Conservation (phyloP, 768 basidiomycete species). For the Hygrocybe punicea region DNA sequence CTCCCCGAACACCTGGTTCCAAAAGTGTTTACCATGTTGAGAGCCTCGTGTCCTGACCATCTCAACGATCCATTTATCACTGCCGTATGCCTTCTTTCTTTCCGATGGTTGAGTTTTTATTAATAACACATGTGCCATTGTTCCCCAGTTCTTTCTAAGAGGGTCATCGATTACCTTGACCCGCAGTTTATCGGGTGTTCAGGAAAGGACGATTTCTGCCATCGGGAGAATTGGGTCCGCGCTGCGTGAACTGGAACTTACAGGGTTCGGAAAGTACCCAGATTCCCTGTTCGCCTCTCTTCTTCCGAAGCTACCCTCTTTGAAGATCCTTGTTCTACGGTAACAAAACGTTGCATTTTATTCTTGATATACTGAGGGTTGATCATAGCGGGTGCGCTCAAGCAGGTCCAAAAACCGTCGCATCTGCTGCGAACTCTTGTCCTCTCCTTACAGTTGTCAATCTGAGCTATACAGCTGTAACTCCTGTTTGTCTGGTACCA, state of each 20-base stretch:
- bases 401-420: conserved; percentile 48
- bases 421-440: conserved; percentile 43
- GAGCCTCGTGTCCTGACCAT: conserved; percentile 46
- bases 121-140: not conserved
- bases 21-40: conserved; percentile 51
- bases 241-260: conserved; percentile 49
- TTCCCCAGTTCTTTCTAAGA: conserved; percentile 54
- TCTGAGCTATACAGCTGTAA: conserved; percentile 56
- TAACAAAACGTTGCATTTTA: conserved; percentile 22
- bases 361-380: conserved; percentile 1
- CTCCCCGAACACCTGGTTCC: conserved; percentile 54
- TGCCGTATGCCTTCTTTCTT: conserved; percentile 38
- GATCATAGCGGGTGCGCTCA: conserved; percentile 54
- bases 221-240: conserved; percentile 36
- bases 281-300: conserved; percentile 52
- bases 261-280: conserved; percentile 48
- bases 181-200: conserved; percentile 51
- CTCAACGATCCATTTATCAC: conserved; percentile 55
- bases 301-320: conserved; percentile 41
- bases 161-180: conserved; percentile 49
- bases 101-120: not conserved
- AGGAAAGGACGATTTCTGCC: conserved; percentile 46
- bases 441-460: conserved; percentile 47
- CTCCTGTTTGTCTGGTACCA: conserved; percentile 46
- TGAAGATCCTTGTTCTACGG: conserved; percentile 55